Evolutionary conservation across 176 grass and related monocot genomes (phyloP).

Genomic region (Elaeis guineensis): DNA sequence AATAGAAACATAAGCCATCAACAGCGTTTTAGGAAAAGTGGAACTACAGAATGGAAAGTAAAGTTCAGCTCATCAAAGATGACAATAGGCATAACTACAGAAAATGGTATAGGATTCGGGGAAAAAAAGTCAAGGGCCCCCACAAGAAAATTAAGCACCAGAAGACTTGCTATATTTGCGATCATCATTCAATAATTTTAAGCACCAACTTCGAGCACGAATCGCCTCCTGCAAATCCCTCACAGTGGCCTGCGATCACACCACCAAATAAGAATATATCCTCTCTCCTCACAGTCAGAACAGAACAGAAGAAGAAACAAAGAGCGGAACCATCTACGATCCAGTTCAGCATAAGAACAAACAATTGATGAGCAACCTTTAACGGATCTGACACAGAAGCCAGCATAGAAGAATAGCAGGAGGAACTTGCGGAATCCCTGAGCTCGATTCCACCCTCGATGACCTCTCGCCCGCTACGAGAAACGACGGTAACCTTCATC

Average conservation of each 20-base stretch:
- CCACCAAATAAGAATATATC: background rate
- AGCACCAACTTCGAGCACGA: constrained; percentile 48
- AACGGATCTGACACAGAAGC: background rate
- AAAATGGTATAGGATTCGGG: no score
- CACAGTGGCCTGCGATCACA: constrained; percentile 74
- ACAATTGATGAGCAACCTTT: background rate
- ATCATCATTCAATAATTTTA: background rate
- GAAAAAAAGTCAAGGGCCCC: no score
- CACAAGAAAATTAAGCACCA: background rate
- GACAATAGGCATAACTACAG: no score
- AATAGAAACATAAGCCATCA: no score
- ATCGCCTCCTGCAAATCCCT: constrained; percentile 83
- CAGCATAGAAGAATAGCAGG: no score
- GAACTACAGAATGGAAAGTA: no score
- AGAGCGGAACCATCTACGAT: background rate
- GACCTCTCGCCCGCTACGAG: constrained; percentile 67
- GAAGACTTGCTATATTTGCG: background rate
- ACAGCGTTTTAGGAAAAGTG: no score
- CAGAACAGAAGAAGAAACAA: constrained; percentile 15
- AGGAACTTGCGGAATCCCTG: constrained; percentile 34
- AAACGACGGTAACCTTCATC: constrained; percentile 75
- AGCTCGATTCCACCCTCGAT: constrained; percentile 85
- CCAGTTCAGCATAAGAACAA: background rate
- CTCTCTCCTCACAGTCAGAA: no score
- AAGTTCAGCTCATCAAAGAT: no score